These are phyloP conservation scores for Xylaria multiplex DNA, from an alignment of 2,329 filamentous ascomycete genomes.

Conservation along the genomic window DNA sequence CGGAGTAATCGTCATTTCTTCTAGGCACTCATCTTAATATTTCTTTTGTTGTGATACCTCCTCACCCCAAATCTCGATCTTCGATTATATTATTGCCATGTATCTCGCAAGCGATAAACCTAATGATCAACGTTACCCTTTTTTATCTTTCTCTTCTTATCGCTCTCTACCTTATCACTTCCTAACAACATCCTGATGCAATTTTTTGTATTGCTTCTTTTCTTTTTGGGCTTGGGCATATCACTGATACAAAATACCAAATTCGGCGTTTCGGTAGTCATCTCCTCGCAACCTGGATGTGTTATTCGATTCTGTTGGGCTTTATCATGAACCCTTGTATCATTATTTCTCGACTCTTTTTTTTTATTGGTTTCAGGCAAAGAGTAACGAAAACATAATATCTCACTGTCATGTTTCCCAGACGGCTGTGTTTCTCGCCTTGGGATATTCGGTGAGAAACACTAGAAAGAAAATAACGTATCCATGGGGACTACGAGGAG, in stretches of 20 bases:
- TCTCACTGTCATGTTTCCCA: neutral
- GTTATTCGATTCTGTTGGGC: slow-evolving; percentile 1
- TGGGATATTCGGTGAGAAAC: slow-evolving; percentile 5
- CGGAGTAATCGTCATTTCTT: slow-evolving; percentile 58
- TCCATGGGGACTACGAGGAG: slow-evolving; percentile 1
- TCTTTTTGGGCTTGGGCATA: slow-evolving; percentile 32
- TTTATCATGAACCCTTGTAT: slow-evolving; percentile 37
- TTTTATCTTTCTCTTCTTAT: neutral
- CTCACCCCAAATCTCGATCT: slow-evolving; percentile 14
- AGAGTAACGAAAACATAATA: slow-evolving; percentile 5
- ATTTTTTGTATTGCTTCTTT: slow-evolving; percentile 31
- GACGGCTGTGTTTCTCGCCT: slow-evolving; percentile 1
- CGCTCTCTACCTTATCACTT: neutral
- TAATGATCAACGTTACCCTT: slow-evolving; percentile 46
- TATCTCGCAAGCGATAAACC: slow-evolving; percentile 7
- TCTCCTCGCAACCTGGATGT: neutral
- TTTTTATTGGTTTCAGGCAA: neutral
- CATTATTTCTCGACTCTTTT: slow-evolving; percentile 20
- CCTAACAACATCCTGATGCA: neutral
- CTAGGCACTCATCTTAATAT: slow-evolving; percentile 30
- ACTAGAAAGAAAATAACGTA: slow-evolving; percentile 1
- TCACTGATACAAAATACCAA: slow-evolving; percentile 42
- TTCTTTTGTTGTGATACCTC: slow-evolving; percentile 19
- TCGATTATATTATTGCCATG: slow-evolving; percentile 29
- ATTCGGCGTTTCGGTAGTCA: slow-evolving; percentile 43